phyloP scores from a whole-genome alignment of 2,329 filamentous ascomycete genomes.

The Aspergillus tubingensis region DNA sequence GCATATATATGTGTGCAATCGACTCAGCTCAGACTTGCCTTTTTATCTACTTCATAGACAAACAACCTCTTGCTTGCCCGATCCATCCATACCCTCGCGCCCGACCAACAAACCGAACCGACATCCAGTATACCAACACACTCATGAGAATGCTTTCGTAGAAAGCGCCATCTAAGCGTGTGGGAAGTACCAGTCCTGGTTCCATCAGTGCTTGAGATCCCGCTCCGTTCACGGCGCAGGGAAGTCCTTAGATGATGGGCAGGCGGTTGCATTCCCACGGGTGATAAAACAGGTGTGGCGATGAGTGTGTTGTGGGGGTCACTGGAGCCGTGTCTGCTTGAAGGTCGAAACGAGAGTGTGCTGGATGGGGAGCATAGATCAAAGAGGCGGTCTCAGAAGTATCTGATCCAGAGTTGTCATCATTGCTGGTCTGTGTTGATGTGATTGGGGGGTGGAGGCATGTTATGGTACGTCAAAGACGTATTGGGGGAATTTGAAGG shows the following conservation, averaged over 20 bases:
- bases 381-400: constrained; percentile 40
- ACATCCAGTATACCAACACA: neutral
- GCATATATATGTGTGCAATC: neutral
- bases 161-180: neutral
- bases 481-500: neutral
- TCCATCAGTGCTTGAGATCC: neutral
- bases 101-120: neutral
- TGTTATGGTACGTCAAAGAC: neutral
- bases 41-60: constrained; percentile 27
- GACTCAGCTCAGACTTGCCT: constrained; percentile 41
- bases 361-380: constrained; percentile 7
- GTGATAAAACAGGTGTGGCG: constrained; percentile 3
- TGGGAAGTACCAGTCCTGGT: constrained; percentile 19
- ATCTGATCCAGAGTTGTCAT: constrained; percentile 46
- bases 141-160: neutral
- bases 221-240: constrained; percentile 10
- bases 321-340: neutral
- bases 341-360: neutral
- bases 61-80: neutral
- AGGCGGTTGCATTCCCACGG: constrained; percentile 19
- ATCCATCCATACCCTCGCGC: neutral
- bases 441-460: neutral
- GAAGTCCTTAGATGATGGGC: neutral
- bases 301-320: constrained; percentile 1
- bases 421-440: constrained; percentile 32